Base-by-base conservation (phyloP, 2,329 filamentous ascomycete genomes). In the Claviceps capensis region DNA sequence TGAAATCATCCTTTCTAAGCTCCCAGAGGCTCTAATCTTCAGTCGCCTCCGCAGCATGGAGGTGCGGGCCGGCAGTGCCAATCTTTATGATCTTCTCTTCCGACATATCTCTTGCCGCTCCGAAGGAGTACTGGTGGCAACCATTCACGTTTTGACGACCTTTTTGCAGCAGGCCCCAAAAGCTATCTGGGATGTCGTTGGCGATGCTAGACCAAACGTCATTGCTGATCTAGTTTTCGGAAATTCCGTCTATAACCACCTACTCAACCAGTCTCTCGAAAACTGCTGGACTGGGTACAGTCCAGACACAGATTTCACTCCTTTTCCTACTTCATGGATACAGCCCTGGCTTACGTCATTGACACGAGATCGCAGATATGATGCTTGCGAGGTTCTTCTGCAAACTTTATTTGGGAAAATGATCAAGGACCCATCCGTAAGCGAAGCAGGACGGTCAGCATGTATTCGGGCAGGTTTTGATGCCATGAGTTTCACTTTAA, bases 111-210 rank as follows among this genome's bases (percentile, higher is more conserved):
- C 57, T 42, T 73, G 75, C 52, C 68, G 70, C 43, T 73, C 73
- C 14, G 75, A 77, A 52, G 70, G 72, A 2, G 79, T 86, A 22
- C 73, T 95, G 53, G 73, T 82, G 13, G 76, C 83, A 53, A 73
- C 93, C 16, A 74, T 95, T 46, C 79, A 82, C 52, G 81, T 83
- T 1, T 77, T 95, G 55, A 80, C 79, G 45, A 73, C 73, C 13
- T 75, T 96, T 16, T 72, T 96, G 50, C 78, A 83, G 57, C 89
- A 86, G 59, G 85, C 87, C 0, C 78, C 88, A 0, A 78, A 78
- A 51, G 85, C 86, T 45, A 93, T 96, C 60, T 96, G 91, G 91
- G 85, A 88, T 60, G 84, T 88, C 1, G 84, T 95, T 69, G 83
- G 86, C 49, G 80, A 88, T 34, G 87, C 91, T 49, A 85, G 86